Evolutionary conservation across 2,329 filamentous ascomycete genomes (phyloP), one percentile per base, ranked within the genome.

Genomic region (Sordariomycetes sp.): DNA sequence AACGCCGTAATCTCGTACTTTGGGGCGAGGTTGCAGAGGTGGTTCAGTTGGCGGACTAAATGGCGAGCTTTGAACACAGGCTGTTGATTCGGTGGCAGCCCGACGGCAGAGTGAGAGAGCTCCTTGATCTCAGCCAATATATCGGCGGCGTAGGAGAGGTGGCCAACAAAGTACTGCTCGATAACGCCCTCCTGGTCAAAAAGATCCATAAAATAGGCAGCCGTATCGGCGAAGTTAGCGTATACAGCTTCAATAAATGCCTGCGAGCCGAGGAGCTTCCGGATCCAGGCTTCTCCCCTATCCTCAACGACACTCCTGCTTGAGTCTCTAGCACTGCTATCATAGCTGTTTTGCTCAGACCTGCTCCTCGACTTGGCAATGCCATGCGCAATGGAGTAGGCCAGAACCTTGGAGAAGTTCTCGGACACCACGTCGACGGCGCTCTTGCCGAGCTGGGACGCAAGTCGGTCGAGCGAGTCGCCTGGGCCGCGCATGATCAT

Each of bases 21-120:
- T 1, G 58, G 58, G 2, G 85, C 86, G 52, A 85, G 80, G 61
- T 80, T 81, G 65, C 88, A 95, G n/a, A 97, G 72, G 58, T 90
- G 82, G 15, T 87, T 78, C 24, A 97, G 77, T 64, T 94, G 84
- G 60, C 86, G 81, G 12, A 86, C 74, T 3, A 99, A 76, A 64
- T 86, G 87, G 62, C 85, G 90, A 32, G 86, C 85, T 62, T 81
- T 86, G 71, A 96, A 97, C 56, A 83, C 85, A 2, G 94, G 94
- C 64, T 97, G 91, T 62, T 96, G 90, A 58, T 86, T 89, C 12
- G 85, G 76, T 2, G 90, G 87, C 8, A 96, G 73, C 13, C 74
- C 70, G 32, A 80, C 77, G 1, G 75, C 72, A 0, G 90, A 90
- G 61, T 84, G 75, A 34, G 87, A 82, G 61, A 85, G 83, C 2